Percentiles rank a stretch among this genome's conserved stretches.
Conservation (phyloP, 176 grass and related monocot genomes). For the Zoysia pacifica region DNA sequence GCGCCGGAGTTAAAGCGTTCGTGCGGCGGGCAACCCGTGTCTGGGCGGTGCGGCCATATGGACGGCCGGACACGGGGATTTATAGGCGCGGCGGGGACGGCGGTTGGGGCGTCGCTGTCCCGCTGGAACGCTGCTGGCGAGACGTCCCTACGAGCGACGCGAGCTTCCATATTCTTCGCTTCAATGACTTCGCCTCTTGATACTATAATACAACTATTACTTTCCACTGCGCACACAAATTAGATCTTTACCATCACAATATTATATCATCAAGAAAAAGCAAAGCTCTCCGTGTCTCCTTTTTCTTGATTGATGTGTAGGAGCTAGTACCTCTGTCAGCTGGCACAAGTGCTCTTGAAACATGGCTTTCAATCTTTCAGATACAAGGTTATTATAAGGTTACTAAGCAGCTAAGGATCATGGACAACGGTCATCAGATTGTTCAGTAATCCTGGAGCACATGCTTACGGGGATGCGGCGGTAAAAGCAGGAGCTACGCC, state of each 20-base stretch:
- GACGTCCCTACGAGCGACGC: neutral
- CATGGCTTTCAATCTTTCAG: neutral
- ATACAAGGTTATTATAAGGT: neutral
- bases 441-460: too few species aligned
- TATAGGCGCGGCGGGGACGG: slow-evolving; percentile 25
- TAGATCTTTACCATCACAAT: too few species aligned
- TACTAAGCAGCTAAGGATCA: neutral
- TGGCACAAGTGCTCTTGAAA: neutral
- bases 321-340: neutral
- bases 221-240: too few species aligned
- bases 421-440: neutral
- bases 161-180: slow-evolving; percentile 19
- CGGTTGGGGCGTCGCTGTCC: slow-evolving; percentile 23
- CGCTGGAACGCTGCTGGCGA: slow-evolving; percentile 8
- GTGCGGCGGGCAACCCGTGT: slow-evolving; percentile 10
- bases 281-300: neutral
- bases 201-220: neutral
- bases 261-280: too few species aligned
- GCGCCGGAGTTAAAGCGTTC: neutral
- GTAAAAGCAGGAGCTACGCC: neutral
- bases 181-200: neutral
- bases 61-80: slow-evolving; percentile 21
- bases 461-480: too few species aligned
- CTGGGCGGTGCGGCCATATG: slow-evolving; percentile 28
- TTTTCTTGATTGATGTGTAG: neutral